Evolutionary conservation across 805 yeast species (phyloP).

Genomic region (Saturnispora mendoncae): DNA sequence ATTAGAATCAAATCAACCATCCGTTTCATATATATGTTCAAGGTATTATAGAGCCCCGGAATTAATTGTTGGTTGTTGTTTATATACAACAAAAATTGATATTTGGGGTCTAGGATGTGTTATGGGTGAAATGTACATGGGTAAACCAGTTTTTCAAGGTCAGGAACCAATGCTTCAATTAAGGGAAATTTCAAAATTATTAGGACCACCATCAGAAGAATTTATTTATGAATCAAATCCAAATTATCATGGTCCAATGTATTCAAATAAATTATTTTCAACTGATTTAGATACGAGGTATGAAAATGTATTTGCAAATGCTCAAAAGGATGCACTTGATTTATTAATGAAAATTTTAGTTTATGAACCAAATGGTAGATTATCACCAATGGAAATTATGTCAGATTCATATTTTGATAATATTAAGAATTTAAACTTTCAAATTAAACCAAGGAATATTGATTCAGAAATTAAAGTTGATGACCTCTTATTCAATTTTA

Average conservation of each 20-base stretch:
- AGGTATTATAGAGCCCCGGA: slow-evolving; percentile 97
- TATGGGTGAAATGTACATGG: slow-evolving; percentile 85
- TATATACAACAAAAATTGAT: slow-evolving; percentile 85
- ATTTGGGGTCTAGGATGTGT: slow-evolving; percentile 98
- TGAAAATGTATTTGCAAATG: slow-evolving; percentile 60
- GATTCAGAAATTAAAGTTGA: slow-evolving; percentile 31
- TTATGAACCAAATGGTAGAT: slow-evolving; percentile 80
- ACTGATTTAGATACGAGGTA: slow-evolving; percentile 30
- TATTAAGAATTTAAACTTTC: slow-evolving; percentile 49
- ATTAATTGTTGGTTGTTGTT: slow-evolving; percentile 80
- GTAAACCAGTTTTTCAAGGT: slow-evolving; percentile 94
- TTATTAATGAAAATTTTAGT: slow-evolving; percentile 72
- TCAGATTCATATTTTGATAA: slow-evolving; percentile 88
- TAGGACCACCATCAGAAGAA: slow-evolving; percentile 78
- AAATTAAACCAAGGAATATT: slow-evolving; percentile 26
- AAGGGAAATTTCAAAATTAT: slow-evolving; percentile 78
- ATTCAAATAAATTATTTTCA: slow-evolving; percentile 43
- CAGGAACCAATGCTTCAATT: slow-evolving; percentile 81
- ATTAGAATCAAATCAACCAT: slow-evolving; percentile 70
- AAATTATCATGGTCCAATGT: slow-evolving; percentile 65
- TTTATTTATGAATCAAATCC: slow-evolving; percentile 71
- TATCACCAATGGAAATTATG: slow-evolving; percentile 72
- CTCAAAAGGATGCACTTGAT: slow-evolving; percentile 82
- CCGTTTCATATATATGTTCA: slow-evolving; percentile 91
- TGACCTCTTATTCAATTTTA: slow-evolving; percentile 54